Evolutionary conservation across 2,329 filamentous ascomycete genomes (phyloP).

Genomic region (Karstenula rhodostoma): DNA sequence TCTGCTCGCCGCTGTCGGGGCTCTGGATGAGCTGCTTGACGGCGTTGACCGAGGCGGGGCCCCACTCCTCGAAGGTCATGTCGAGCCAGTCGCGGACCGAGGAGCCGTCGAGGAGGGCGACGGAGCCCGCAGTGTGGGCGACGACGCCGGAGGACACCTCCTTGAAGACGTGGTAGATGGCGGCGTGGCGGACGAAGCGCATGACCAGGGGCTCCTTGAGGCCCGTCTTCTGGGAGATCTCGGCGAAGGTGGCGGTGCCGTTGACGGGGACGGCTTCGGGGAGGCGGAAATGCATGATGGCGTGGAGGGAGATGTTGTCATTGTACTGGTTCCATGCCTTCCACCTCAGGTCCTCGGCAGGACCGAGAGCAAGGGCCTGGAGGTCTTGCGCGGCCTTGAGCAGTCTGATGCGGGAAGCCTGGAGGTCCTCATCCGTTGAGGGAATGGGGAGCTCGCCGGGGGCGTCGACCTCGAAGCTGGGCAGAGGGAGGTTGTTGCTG

Average conservation of each 20-base stretch:
- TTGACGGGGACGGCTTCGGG: slow-evolving; percentile 8
- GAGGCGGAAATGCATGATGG: slow-evolving; percentile 7
- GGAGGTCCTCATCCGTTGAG: slow-evolving; percentile 3
- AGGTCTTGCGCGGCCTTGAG: slow-evolving; percentile 15
- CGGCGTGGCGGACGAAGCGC: slow-evolving; percentile 5
- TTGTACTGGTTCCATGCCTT: slow-evolving; percentile 15
- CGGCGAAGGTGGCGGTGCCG: slow-evolving; percentile 7
- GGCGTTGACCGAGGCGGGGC: neutral
- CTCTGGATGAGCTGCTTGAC: slow-evolving; percentile 15
- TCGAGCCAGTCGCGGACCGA: slow-evolving; percentile 12
- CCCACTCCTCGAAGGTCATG: slow-evolving; percentile 12
- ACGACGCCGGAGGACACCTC: slow-evolving; percentile 8
- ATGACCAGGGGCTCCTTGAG: slow-evolving; percentile 1
- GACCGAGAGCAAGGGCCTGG: slow-evolving; percentile 7
- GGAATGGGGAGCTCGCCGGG: slow-evolving; percentile 11
- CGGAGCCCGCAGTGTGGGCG: slow-evolving; percentile 11
- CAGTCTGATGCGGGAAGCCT: slow-evolving; percentile 4
- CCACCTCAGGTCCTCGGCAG: slow-evolving; percentile 12
- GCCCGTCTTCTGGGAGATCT: neutral
- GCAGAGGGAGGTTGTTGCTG: slow-evolving; percentile 4
- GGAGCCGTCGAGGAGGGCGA: slow-evolving; percentile 4
- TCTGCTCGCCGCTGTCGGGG: slow-evolving; percentile 14
- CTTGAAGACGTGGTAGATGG: slow-evolving; percentile 8
- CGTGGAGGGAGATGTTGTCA: slow-evolving; percentile 12
- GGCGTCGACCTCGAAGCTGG: slow-evolving; percentile 7